These are phyloP conservation scores for Elongisporangium senticosum DNA, from an alignment of 352 stramenopile genomes.

Conservation along the genomic window DNA sequence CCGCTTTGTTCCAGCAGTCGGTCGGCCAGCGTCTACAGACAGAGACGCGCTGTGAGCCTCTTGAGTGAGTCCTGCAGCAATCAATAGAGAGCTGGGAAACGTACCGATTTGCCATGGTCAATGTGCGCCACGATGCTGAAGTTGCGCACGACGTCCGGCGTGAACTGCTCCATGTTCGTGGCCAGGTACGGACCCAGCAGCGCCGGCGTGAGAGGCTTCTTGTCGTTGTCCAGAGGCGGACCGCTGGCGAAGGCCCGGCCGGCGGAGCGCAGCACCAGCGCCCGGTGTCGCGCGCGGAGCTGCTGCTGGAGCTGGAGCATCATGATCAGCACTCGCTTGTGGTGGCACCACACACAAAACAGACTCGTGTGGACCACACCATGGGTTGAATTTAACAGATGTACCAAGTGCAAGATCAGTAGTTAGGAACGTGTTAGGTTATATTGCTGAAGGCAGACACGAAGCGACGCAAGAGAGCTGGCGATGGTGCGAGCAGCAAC, in stretches of 20 bases:
- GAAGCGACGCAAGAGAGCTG: slow-evolving; percentile 5
- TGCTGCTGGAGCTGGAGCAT: slow-evolving; percentile 13
- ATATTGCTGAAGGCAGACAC: neutral
- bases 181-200: slow-evolving; percentile 60
- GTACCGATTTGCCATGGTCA: slow-evolving; percentile 88
- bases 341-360: slow-evolving; percentile 8
- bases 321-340: slow-evolving; percentile 11
- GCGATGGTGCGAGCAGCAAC: neutral
- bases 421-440: neutral
- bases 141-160: slow-evolving; percentile 81
- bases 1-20: slow-evolving; percentile 85
- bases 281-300: slow-evolving; percentile 2
- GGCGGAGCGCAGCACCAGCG: slow-evolving; percentile 2
- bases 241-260: neutral
- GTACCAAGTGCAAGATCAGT: neutral
- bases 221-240: slow-evolving; percentile 4
- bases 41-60: neutral
- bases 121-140: slow-evolving; percentile 91
- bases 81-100: slow-evolving; percentile 7
- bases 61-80: neutral
- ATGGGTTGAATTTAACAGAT: slow-evolving; percentile 7
- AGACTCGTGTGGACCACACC: neutral
- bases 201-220: slow-evolving; percentile 31
- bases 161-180: slow-evolving; percentile 50
- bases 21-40: slow-evolving; percentile 78